Evolutionary conservation across 495 filamentous ascomycete genomes (phyloP).

Genomic region (Lepidopterella palustris): DNA sequence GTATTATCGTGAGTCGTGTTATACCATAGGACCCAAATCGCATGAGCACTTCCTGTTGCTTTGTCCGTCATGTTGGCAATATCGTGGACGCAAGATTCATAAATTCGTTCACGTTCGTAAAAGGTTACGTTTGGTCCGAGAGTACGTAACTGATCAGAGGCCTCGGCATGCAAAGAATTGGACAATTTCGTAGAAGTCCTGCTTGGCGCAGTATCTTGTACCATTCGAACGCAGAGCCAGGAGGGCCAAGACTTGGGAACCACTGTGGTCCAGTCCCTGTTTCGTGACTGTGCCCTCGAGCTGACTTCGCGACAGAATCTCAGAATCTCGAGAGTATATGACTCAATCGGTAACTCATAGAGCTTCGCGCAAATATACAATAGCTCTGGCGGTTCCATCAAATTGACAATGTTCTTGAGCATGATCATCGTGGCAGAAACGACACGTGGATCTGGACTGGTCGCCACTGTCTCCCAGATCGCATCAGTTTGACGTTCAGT

Average conservation of each 20-base stretch:
- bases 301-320: constrained; percentile 19
- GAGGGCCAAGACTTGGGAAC: constrained; percentile 11
- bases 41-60: constrained; percentile 23
- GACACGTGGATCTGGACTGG: constrained; percentile 77
- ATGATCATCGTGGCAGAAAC: constrained; percentile 72
- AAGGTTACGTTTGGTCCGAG: not conserved
- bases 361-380: constrained; percentile 72
- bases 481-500: constrained; percentile 64
- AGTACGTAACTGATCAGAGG: constrained; percentile 12
- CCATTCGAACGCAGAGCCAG: constrained; percentile 22
- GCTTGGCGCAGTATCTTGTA: constrained; percentile 24
- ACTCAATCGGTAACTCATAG: constrained; percentile 56
- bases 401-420: constrained; percentile 57
- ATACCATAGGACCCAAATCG: constrained; percentile 10
- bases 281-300: constrained; percentile 19
- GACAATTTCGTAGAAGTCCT: constrained; percentile 13
- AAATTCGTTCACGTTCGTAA: constrained; percentile 22
- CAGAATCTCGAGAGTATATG: constrained; percentile 51
- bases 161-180: constrained; percentile 15
- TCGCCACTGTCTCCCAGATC: constrained; percentile 77
- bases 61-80: constrained; percentile 16
- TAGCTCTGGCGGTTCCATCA: constrained; percentile 51
- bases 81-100: constrained; percentile 15
- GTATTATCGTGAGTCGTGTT: not conserved
- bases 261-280: constrained; percentile 17